Base-by-base conservation (phyloP, 1,139 yeast genomes). In the Geotrichum fermentans region DNA sequence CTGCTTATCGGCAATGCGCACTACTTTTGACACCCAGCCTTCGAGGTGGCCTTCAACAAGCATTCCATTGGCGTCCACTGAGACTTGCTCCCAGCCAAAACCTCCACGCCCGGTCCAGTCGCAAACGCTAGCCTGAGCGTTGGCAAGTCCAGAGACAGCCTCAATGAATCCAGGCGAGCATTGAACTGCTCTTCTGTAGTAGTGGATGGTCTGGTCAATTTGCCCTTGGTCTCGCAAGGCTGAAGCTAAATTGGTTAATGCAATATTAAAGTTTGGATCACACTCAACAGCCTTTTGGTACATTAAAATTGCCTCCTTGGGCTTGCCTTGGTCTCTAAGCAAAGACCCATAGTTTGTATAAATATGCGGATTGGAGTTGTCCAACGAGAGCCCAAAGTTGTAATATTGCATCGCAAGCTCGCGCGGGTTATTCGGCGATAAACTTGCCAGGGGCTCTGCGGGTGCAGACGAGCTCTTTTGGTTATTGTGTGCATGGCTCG, bases 261-360 rank as follows among this genome's bases (percentile, higher is more conserved):
- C 69, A 41, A 64, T 63, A 40, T 60, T 61, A 38, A 66, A 66
- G 34, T 53, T 56, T 1, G 67, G 61, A 43, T 66, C 67, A 39
- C 60, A 61, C 17, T 59, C 55, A 16, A 65, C 66, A 1, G 69
- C 69, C 32, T 55, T 57, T 39, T 58, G 58, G 49, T 66, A 66
- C 61, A 63, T 59, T 13, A 56, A 42, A n/a, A 65, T 58, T 2
- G 69, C 68, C 34, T 61, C 62, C n/a, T 52, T 46, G 8, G 58
- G 50, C 2, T 59, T 50, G 14, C 69, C 69, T 40, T 63, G 65
- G 40, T 64, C 68, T 6, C 67, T 60, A 17, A 61, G 51, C 7
- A 66, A 54, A 6, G 69, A 64, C 3, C 69, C 69, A 34, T 65
- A 55, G 38, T 66, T 66, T 7, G 69, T 65, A 55, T 63, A 64